These are phyloP conservation scores for Malus hybrid DNA, from an alignment of 331 rosid genomes.

Conservation along the genomic window DNA sequence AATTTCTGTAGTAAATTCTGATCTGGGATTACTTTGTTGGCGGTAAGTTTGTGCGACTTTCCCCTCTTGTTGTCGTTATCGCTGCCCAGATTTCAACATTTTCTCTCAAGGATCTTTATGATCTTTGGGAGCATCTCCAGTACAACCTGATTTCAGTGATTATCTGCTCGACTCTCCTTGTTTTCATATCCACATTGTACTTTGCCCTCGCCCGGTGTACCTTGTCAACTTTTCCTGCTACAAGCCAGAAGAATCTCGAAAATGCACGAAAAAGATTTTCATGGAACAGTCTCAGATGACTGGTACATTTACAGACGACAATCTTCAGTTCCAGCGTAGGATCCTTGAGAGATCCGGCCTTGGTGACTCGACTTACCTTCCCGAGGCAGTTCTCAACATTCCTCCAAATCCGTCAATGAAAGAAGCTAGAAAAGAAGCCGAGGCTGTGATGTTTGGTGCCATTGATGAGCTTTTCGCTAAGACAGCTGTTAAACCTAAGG, in stretches of 20 bases:
- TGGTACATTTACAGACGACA: conserved; percentile 60
- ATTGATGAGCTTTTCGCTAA: conserved; percentile 68
- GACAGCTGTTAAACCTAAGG: conserved; percentile 74
- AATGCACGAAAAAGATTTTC: conserved; percentile 68
- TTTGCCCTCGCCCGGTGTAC: conserved; percentile 68
- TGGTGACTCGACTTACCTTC: conserved; percentile 80
- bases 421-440: conserved; percentile 95
- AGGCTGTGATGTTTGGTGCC: conserved; percentile 83
- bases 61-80: conserved; percentile 58
- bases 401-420: conserved; percentile 94
- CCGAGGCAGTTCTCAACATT: conserved; percentile 76
- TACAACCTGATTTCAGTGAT: too few relatives aligned
- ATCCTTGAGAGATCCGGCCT: conserved; percentile 96
- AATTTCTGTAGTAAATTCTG: background rate
- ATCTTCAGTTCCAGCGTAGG: conserved; percentile 68
- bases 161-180: conserved; percentile 72
- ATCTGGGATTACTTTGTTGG: conserved; percentile 2
- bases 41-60: conserved; percentile 14
- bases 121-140: conserved; percentile 87
- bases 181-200: conserved; percentile 70
- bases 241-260: conserved; percentile 70
- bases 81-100: conserved; percentile 76
- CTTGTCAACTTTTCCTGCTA: conserved; percentile 87
- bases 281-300: conserved; percentile 65
- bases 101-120: conserved; percentile 59